These are phyloP conservation scores for Solanum gracilifrons DNA, from an alignment of 257 asterid genomes.

Conservation along the genomic window DNA sequence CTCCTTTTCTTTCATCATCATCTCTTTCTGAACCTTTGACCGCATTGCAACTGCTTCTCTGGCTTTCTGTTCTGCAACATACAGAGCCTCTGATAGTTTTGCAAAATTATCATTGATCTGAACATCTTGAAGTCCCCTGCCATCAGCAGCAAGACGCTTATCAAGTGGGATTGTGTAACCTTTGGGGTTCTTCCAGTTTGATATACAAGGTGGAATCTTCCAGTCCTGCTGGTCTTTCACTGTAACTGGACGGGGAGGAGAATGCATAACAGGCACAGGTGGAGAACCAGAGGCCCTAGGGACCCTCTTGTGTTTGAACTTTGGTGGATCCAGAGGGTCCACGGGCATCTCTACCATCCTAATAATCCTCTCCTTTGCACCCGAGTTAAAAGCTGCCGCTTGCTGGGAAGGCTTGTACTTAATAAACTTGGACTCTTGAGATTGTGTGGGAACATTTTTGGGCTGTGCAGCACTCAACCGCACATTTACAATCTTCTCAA, in stretches of 20 bases:
- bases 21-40: constrained; percentile 83
- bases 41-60: constrained; percentile 92
- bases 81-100: constrained; percentile 61
- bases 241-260: constrained; percentile 89
- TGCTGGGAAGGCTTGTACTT: constrained; percentile 97
- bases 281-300: constrained; percentile 96
- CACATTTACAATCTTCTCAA: constrained; percentile 85
- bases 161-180: constrained; percentile 94
- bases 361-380: constrained; percentile 89
- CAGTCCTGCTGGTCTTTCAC: constrained; percentile 92
- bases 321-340: constrained; percentile 91
- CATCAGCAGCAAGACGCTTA: constrained; percentile 95
- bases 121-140: constrained; percentile 92
- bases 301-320: constrained; percentile 87
- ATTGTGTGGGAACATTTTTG: constrained; percentile 64
- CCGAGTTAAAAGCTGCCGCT: constrained; percentile 82
- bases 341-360: constrained; percentile 93
- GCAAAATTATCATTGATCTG: constrained; percentile 88
- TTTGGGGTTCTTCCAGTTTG: constrained; percentile 93
- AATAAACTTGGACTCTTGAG: constrained; percentile 71
- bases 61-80: constrained; percentile 86
- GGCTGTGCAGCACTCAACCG: constrained; percentile 96
- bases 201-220: constrained; percentile 93
- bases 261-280: constrained; percentile 94
- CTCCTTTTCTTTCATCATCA: constrained; percentile 90